Percentiles rank a stretch among this genome's conserved stretches.
Evolutionary conservation across 1,284 basidiomycete genomes (phyloP).

Genomic region (Singerocomus inundabilis): DNA sequence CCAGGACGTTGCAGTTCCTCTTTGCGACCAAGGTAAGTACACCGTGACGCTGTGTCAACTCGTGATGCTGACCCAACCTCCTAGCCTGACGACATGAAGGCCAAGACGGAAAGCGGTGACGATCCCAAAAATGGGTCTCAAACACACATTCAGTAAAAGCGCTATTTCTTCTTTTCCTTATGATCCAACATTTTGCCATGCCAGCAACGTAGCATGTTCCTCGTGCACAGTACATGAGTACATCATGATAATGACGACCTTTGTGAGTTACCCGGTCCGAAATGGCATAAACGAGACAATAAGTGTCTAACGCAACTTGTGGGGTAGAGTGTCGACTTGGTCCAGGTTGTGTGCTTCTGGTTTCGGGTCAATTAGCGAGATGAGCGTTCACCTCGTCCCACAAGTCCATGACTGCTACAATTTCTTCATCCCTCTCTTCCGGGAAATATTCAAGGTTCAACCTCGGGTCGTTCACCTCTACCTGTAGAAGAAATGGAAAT

Average conservation of each 20-base stretch:
- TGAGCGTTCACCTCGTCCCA: background rate
- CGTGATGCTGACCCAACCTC: background rate
- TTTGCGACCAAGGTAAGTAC: constrained; percentile 34
- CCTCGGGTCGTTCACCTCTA: too few species aligned
- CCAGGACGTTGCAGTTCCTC: constrained; percentile 17
- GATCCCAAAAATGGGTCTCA: constrained; percentile 24
- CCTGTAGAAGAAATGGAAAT: background rate
- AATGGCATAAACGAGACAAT: background rate
- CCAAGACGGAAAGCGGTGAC: constrained; percentile 20
- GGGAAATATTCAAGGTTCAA: too few species aligned
- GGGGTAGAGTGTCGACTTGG: too few species aligned
- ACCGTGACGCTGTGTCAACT: too few species aligned
- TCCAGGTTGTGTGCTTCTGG: too few species aligned
- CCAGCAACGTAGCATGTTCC: background rate
- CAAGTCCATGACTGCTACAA: too few species aligned
- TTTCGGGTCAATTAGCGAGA: background rate
- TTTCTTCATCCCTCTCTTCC: too few species aligned
- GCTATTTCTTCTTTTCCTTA: background rate
- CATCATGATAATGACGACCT: background rate
- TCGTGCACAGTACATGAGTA: background rate
- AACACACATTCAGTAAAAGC: constrained; percentile 7
- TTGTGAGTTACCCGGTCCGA: background rate
- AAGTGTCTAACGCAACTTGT: too few species aligned
- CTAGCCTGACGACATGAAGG: constrained; percentile 12
- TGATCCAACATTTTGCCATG: background rate